These are phyloP conservation scores for Ampelocalamus luodianensis DNA, from an alignment of 176 grass and related monocot genomes.

Conservation along the genomic window DNA sequence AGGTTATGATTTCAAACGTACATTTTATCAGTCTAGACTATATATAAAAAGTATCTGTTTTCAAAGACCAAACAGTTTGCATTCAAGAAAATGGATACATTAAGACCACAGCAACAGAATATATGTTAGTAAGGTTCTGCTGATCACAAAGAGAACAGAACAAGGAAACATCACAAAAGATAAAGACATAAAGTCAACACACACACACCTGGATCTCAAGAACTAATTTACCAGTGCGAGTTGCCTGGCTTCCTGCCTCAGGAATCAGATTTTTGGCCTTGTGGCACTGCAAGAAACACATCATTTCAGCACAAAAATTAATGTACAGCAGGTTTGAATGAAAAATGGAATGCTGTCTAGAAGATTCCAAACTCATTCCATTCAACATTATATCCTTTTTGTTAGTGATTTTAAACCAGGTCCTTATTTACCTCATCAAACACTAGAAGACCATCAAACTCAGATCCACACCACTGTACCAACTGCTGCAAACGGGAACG, in stretches of 20 bases:
- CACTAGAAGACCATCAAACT: constrained; percentile 84
- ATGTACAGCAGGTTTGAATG: not conserved
- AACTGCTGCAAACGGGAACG: constrained; percentile 88
- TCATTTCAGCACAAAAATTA: constrained; percentile 13
- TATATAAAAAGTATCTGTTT: constrained; percentile 10
- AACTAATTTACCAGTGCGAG: constrained; percentile 85
- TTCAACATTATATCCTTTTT: constrained; percentile 18
- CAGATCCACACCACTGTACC: constrained; percentile 84
- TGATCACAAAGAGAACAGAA: constrained; percentile 12
- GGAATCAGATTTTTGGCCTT: constrained; percentile 98
- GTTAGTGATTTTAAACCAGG: constrained; percentile 13
- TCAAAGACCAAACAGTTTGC: not conserved
- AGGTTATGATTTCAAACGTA: constrained; percentile 15
- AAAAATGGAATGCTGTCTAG: constrained; percentile 12
- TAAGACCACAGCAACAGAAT: constrained; percentile 10
- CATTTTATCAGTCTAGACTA: not conserved
- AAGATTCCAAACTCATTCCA: constrained; percentile 5
- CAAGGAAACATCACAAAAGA: constrained; percentile 29
- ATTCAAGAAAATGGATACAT: constrained; percentile 11
- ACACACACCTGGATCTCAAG: constrained; percentile 76
- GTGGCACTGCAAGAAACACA: constrained; percentile 76
- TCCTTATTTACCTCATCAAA: constrained; percentile 78
- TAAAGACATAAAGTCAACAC: not conserved
- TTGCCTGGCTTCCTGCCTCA: constrained; percentile 76
- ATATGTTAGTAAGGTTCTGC: constrained; percentile 5